phyloP scores from a whole-genome alignment of 768 basidiomycete genomes.

The Mycena albidolilacea region DNA sequence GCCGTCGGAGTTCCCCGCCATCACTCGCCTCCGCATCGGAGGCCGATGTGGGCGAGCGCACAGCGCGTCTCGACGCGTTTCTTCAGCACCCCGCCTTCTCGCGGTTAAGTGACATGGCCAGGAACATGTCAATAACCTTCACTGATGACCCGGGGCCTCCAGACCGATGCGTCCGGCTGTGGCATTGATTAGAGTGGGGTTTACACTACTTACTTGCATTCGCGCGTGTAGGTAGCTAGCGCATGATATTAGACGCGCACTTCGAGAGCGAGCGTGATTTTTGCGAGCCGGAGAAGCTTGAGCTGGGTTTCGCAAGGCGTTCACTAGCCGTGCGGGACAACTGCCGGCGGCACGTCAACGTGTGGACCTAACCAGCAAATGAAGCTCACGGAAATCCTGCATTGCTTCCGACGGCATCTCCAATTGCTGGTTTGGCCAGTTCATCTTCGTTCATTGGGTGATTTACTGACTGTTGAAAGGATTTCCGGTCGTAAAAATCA shows the following conservation, averaged over 20 bases:
- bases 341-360: slow-evolving; percentile 45
- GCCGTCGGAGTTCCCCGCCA: slow-evolving; percentile 43
- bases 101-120: slow-evolving; percentile 84
- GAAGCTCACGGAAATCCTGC: background rate
- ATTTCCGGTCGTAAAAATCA: too few relatives aligned
- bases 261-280: slow-evolving; percentile 77
- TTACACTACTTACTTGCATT: slow-evolving; percentile 11
- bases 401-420: background rate
- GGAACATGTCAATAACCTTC: slow-evolving; percentile 86
- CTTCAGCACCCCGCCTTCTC: slow-evolving; percentile 75
- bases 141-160: slow-evolving; percentile 73
- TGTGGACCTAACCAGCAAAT: slow-evolving; percentile 42
- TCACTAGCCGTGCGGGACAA: slow-evolving; percentile 54
- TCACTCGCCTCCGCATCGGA: slow-evolving; percentile 54
- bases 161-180: slow-evolving; percentile 59
- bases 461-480: background rate
- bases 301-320: slow-evolving; percentile 86
- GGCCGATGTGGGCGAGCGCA: slow-evolving; percentile 59
- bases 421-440: background rate
- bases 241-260: slow-evolving; percentile 49
- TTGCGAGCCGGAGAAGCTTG: slow-evolving; percentile 84
- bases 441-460: slow-evolving; percentile 15
- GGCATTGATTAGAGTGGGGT: slow-evolving; percentile 59
- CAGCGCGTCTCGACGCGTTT: slow-evolving; percentile 68
- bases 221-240: background rate